A percentile compares a stretch with the other conserved stretches of the same genome.
Evolutionary conservation across 75 land plant genomes (phyloP).

Genomic region (Adiantum capillusveneris): DNA sequence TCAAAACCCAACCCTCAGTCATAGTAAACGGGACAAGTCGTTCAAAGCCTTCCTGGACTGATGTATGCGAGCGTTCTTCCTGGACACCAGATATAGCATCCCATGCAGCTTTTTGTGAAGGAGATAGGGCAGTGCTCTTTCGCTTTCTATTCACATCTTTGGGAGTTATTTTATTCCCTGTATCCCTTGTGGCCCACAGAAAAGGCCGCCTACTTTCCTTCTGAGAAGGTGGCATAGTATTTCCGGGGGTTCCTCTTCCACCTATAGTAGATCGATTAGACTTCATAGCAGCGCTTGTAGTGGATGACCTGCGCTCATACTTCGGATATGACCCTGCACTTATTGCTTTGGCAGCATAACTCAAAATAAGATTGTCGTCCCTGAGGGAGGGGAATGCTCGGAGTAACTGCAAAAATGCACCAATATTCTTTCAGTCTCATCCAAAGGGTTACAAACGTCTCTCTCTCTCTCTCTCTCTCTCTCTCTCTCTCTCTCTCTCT

Average conservation of each 20-base stretch:
- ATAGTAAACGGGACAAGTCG: slow-evolving; percentile 65
- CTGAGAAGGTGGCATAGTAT: slow-evolving; percentile 58
- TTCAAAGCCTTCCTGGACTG: slow-evolving; percentile 61
- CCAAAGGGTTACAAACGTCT: too few relatives aligned
- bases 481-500: too few relatives aligned
- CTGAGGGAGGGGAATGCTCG: slow-evolving; percentile 88
- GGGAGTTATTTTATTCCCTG: slow-evolving; percentile 49
- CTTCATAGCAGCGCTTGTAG: slow-evolving; percentile 36
- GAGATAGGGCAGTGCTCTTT: slow-evolving; percentile 65
- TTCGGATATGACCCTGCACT: slow-evolving; percentile 41
- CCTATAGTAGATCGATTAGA: slow-evolving; percentile 32
- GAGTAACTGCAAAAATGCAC: slow-evolving; percentile 46
- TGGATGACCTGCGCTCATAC: slow-evolving; percentile 47
- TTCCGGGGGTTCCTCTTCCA: slow-evolving; percentile 47
- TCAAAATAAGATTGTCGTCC: slow-evolving; percentile 55
- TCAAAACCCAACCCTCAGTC: slow-evolving; percentile 88
- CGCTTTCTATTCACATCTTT: slow-evolving; percentile 71
- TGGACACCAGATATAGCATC: slow-evolving; percentile 85
- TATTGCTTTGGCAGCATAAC: slow-evolving; percentile 94
- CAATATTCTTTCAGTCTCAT: too few relatives aligned
- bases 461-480: too few relatives aligned
- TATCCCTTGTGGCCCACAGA: slow-evolving; percentile 77
- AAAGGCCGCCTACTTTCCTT: slow-evolving; percentile 72
- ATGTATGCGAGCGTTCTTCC: slow-evolving; percentile 56
- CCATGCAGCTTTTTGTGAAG: slow-evolving; percentile 79